These are phyloP conservation scores for Cynara cardunculus DNA, from an alignment of 129 eudicot species.

Conservation along the genomic window DNA sequence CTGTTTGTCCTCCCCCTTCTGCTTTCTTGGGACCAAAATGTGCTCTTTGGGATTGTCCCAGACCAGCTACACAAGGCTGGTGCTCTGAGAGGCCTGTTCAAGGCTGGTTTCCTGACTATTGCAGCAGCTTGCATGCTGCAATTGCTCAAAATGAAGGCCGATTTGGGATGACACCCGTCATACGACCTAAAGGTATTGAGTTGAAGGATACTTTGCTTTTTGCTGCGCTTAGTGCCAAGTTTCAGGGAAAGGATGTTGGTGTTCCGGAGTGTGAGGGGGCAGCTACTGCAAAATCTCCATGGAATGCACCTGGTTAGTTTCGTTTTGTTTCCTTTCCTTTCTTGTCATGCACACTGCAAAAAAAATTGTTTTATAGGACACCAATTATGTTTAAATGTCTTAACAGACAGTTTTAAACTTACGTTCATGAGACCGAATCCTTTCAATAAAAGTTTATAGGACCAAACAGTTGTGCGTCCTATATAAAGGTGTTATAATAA, in stretches of 20 bases:
- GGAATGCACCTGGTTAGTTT: constrained; percentile 93
- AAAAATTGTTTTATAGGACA: not conserved
- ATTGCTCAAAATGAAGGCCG: constrained; percentile 88
- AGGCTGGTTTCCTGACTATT: constrained; percentile 78
- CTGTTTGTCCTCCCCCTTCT: constrained; percentile 75
- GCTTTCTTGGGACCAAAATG: constrained; percentile 97
- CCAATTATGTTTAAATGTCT: not conserved
- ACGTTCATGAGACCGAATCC: not conserved
- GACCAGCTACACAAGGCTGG: constrained; percentile 80
- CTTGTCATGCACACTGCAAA: not conserved
- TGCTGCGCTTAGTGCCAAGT: constrained; percentile 86
- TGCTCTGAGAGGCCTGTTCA: constrained; percentile 77
- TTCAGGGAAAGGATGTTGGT: constrained; percentile 89
- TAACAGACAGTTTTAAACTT: not conserved
- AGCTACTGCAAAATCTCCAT: constrained; percentile 94
- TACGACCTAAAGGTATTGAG: constrained; percentile 94
- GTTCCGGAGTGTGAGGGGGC: constrained; percentile 98
- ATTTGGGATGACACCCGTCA: constrained; percentile 78
- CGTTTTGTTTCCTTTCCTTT: not conserved
- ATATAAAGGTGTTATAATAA: no score
- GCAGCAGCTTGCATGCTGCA: constrained; percentile 76
- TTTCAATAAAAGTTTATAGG: no score
- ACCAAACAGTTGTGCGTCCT: no score
- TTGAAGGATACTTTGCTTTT: constrained; percentile 88
- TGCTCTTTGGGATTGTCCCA: constrained; percentile 97